Base-by-base conservation (phyloP, 208 protist species). In the Acanthamoeba triangularis region DNA sequence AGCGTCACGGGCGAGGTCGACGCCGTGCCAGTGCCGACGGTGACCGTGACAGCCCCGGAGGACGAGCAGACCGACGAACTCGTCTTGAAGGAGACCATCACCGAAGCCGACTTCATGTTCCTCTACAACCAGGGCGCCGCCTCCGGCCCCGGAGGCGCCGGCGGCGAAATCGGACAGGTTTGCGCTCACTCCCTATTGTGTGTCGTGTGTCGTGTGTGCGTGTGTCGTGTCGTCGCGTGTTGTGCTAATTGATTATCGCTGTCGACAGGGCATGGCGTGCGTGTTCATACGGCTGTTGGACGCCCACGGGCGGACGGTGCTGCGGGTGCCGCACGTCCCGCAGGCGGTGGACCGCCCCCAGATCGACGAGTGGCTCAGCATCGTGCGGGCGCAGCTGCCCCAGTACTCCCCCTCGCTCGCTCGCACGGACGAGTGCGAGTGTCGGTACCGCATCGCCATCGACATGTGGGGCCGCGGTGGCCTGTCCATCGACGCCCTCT, bases 391-490 rank as follows among this genome's bases (percentile, higher is more conserved):
- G 28, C 44, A 85, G 65, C 33, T 93, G 6, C 61, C 87, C 10
- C 65, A 13, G 13, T 65, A 20, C 82, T 41, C 82, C 54, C 30
- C 28, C 47, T 90, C 30, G 30, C 37, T 49, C 14, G 10, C 87
- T 5, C 47, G 20, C 41, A 56, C 44, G 10, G 44, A 74, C n/a
- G 85, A 92, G 33, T 0, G 35, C 3, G 23, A 59, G 85, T 74
- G 54, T 30, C 67, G 33, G 85, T 74, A 52, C 52, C 54, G 72
- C 28, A 82, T 94, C 67, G 61, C 56, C 25, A 56, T 93, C 18
- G 87, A 94, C n/a, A 59, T 94, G 56, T 94, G 90, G 90, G 90
- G 44, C 47, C 61, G 90, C 18, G 90, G 90, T 25, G 61, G 87
- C 30, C 61, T 93, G 7, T 78, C 56, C 25, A 74, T 67, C 35